A percentile compares a stretch with the other conserved stretches of the same genome.
Conservation (phyloP, 495 filamentous ascomycete genomes). For the Annulohypoxylon bovei region DNA sequence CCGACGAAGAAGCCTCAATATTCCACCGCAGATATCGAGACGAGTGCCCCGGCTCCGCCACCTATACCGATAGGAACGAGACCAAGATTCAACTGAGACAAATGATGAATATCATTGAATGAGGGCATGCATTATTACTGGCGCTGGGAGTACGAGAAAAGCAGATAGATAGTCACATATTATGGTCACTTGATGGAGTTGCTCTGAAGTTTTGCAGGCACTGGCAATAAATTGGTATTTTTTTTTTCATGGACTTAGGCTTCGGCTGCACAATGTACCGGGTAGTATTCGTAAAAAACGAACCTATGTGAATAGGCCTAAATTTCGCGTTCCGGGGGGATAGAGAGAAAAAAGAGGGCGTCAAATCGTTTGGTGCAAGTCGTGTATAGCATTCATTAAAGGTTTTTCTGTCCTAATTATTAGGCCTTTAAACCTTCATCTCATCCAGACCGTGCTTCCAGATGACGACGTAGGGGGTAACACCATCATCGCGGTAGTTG, state of each 20-base stretch:
- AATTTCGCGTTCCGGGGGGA: conserved; percentile 13
- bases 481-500: conserved; percentile 96
- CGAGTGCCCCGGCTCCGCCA: conserved; percentile 56
- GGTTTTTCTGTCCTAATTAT: conserved; percentile 12
- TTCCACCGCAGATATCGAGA: conserved; percentile 14
- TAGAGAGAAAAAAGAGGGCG: conserved; percentile 29
- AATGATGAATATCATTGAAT: background rate
- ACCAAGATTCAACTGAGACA: conserved; percentile 45
- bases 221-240: conserved; percentile 20
- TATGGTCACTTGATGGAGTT: conserved; percentile 5
- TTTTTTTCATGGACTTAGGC: conserved; percentile 26
- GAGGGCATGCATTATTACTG: background rate
- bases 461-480: conserved; percentile 86
- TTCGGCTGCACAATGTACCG: conserved; percentile 23
- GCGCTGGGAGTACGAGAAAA: background rate
- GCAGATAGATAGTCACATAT: conserved; percentile 9
- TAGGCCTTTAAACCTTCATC: conserved; percentile 84
- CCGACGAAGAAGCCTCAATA: conserved; percentile 68
- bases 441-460: conserved; percentile 95
- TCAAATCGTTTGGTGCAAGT: conserved; percentile 33
- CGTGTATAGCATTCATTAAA: conserved; percentile 28
- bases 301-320: conserved; percentile 26
- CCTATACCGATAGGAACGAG: conserved; percentile 59
- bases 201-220: background rate
- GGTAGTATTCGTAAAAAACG: conserved; percentile 26